Conservation (phyloP, 2,329 filamentous ascomycete genomes). For the Triangularia verruculosa region DNA sequence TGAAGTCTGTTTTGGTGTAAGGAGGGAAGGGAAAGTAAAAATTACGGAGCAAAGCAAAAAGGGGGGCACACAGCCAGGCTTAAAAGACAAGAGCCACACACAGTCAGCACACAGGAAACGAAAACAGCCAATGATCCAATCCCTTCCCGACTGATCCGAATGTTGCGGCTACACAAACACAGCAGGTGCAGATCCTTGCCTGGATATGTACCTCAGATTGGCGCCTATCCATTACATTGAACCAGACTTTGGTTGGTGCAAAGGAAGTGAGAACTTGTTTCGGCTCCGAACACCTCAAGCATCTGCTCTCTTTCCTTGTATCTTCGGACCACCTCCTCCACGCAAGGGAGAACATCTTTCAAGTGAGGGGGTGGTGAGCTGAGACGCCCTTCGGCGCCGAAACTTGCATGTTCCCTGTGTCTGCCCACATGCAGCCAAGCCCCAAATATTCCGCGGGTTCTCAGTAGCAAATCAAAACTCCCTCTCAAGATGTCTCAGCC, state of each 20-base stretch:
- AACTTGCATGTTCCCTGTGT: neutral
- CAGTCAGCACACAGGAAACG: neutral
- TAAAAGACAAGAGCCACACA: neutral
- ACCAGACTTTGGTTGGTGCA: neutral
- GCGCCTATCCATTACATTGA: neutral
- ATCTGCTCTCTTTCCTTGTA: neutral
- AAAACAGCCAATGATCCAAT: neutral
- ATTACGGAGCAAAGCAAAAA: neutral
- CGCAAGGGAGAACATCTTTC: neutral
- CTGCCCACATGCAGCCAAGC: neutral
- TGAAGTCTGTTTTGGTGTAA: too few species aligned
- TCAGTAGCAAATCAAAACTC: neutral
- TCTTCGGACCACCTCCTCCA: neutral
- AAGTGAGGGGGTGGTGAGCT: neutral
- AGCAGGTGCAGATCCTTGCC: neutral
- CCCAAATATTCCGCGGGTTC: neutral
- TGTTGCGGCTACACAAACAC: neutral
- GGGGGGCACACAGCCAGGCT: neutral
- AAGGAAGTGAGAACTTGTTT: neutral
- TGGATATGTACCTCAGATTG: neutral
- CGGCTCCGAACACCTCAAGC: neutral
- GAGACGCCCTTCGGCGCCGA: constrained; percentile 2
- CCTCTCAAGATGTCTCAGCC: neutral
- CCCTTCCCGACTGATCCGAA: neutral
- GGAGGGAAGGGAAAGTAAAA: neutral